Base-by-base conservation (phyloP, 208 protist genomes). In the Leishmania aethiopica region DNA sequence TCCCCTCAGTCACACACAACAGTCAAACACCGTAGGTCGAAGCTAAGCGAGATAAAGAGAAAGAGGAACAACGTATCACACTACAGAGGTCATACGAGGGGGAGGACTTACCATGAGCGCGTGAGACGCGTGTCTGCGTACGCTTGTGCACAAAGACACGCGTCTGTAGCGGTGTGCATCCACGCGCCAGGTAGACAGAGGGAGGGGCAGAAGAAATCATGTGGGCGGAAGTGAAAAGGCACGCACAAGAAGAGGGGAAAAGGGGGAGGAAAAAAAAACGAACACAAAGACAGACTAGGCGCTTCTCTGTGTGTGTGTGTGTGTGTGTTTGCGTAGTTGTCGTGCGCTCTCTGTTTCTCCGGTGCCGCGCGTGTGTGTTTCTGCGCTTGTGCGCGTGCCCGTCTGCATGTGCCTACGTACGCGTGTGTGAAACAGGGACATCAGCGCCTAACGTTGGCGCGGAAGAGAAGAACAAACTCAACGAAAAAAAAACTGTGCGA, bases 11-110 rank as follows among this genome's bases (percentile, higher is more conserved):
- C n/a, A 1, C 45, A 74, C n/a, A 37, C 75, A 72, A 45, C 49
- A 69, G 7, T 53, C 28, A 49, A 75, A 40, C 45, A 73, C 47
- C 40, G 73, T 78, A 17, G 25, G 80, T 35, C 8, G 74, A 78
- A 47, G 77, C 25, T 40, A 55, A 55, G 1, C 28, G 15, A 82
- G 45, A 53, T 60, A 19, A 55, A 59, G 19, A 49, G 73, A 59
- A 76, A 49, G 35, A 75, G 3, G 60, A 19, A 70, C 11, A 60
- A 80, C 70, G 57, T 28, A 17, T 62, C 25, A 75, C n/a, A 59
- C 11, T 3, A 67, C 17, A 60, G 51, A 35, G 67, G 40, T 51
- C 35, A 74, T 19, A 75, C 32, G 45, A 75, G 49, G 42, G 51
- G 28, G 35, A 37, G 70, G 10, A 51, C 42, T 53, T 11, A 32